Conservation (phyloP, 179 eudicot species). For the Heliamphora pulchella region DNA sequence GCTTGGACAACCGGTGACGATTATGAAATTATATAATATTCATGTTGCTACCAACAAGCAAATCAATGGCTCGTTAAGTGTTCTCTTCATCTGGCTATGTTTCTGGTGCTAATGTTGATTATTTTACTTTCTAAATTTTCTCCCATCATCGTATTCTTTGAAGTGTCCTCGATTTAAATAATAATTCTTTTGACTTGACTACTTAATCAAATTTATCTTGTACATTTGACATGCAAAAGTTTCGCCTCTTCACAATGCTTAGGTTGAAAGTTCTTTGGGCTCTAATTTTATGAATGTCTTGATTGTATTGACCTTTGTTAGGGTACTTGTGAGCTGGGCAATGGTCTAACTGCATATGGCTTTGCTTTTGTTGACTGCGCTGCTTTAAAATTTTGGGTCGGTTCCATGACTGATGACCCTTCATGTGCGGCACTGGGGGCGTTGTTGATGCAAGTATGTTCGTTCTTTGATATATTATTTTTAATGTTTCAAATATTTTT, state of each 20-base stretch:
- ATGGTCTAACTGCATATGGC: constrained; percentile 62
- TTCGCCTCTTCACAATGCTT: background rate
- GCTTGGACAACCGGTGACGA: background rate
- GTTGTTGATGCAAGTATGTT: constrained; percentile 85
- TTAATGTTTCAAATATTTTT: constrained; percentile 1
- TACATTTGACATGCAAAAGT: background rate
- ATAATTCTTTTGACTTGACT: background rate
- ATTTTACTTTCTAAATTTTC: background rate
- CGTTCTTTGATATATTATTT: background rate
- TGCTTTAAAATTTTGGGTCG: constrained; percentile 86
- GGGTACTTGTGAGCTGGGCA: constrained; percentile 44
- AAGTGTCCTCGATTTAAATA: background rate
- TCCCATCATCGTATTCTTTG: background rate
- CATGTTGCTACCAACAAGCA: background rate
- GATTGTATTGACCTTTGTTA: constrained; percentile 19
- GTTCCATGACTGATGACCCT: constrained; percentile 80
- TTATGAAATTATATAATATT: background rate
- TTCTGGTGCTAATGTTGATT: background rate
- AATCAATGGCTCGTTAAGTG: background rate
- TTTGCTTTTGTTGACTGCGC: constrained; percentile 98
- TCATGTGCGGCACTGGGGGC: constrained; percentile 94
- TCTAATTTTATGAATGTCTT: background rate
- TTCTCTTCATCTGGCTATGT: background rate
- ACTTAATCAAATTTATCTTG: background rate
- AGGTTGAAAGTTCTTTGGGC: background rate